Conservation (phyloP, 305 asterid genomes). For the Andrographis paniculata region DNA sequence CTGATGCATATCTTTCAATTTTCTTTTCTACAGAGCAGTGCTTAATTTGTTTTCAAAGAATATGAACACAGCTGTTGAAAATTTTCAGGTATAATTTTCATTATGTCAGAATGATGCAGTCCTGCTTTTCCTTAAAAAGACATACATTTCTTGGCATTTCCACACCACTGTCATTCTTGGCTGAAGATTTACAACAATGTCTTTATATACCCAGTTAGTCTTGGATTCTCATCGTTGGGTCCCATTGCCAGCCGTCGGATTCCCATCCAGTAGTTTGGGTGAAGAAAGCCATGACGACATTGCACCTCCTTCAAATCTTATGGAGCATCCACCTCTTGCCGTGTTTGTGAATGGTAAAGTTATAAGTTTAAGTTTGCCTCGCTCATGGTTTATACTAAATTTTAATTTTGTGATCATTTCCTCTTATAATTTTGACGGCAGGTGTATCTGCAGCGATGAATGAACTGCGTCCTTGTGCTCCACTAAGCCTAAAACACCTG, state of each 20-base stretch:
- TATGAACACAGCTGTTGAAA: constrained; percentile 63
- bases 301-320: constrained; percentile 63
- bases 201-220: constrained; percentile 41
- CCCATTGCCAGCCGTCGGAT: constrained; percentile 65
- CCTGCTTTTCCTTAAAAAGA: neutral
- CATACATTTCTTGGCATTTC: neutral
- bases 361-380: neutral
- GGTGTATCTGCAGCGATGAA: constrained; percentile 84
- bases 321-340: constrained; percentile 91
- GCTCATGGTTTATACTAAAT: constrained; percentile 8
- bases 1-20: constrained; percentile 14
- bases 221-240: constrained; percentile 55
- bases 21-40: constrained; percentile 47
- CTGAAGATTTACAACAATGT: constrained; percentile 6
- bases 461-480: constrained; percentile 77
- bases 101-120: constrained; percentile 1
- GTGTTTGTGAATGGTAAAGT: constrained; percentile 61
- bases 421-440: constrained; percentile 20
- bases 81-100: constrained; percentile 54
- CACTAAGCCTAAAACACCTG: constrained; percentile 51
- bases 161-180: neutral
- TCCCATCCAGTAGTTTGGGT: constrained; percentile 48
- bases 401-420: constrained; percentile 5
- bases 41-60: constrained; percentile 60
- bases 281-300: constrained; percentile 63